Evolutionary conservation across 1,139 yeast species (phyloP).

Genomic region (Pichia sp.): DNA sequence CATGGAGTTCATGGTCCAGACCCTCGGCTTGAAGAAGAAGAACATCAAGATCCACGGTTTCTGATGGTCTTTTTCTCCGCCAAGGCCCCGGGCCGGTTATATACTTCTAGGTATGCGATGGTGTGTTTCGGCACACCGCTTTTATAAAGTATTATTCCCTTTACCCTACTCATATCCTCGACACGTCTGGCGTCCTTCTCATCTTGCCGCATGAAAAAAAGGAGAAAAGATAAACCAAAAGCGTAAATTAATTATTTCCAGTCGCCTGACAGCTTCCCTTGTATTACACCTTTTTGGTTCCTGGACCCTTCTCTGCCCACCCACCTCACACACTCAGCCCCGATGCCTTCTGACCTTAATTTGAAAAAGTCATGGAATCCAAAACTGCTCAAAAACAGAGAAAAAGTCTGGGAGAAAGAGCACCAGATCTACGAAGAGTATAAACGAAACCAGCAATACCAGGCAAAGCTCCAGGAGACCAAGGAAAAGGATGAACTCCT

Average conservation of each 20-base stretch:
- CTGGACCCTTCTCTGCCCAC: too few relatives aligned
- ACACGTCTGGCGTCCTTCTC: too few relatives aligned
- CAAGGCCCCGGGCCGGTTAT: too few relatives aligned
- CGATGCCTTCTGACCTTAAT: slow-evolving; percentile 76
- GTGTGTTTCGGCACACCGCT: neutral
- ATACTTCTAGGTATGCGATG: neutral
- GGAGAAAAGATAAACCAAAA: neutral
- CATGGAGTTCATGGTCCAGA: slow-evolving; percentile 84
- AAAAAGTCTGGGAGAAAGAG: slow-evolving; percentile 80
- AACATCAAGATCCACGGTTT: slow-evolving; percentile 98
- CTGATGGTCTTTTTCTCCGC: slow-evolving; percentile 34
- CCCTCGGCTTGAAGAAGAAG: slow-evolving; percentile 89
- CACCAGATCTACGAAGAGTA: slow-evolving; percentile 73
- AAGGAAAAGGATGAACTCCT: slow-evolving; percentile 56
- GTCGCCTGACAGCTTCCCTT: neutral
- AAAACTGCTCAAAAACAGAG: slow-evolving; percentile 76
- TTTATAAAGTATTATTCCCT: neutral
- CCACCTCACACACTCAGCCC: too few relatives aligned
- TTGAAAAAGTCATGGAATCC: slow-evolving; percentile 97
- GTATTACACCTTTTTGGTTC: too few relatives aligned
- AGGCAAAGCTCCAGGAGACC: slow-evolving; percentile 61
- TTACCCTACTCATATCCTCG: neutral
- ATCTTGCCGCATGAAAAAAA: neutral
- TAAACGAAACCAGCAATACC: slow-evolving; percentile 58
- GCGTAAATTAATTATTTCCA: neutral